These are phyloP conservation scores for Talaromyces sp. DNA, from an alignment of 2,329 filamentous ascomycete species.

Conservation along the genomic window DNA sequence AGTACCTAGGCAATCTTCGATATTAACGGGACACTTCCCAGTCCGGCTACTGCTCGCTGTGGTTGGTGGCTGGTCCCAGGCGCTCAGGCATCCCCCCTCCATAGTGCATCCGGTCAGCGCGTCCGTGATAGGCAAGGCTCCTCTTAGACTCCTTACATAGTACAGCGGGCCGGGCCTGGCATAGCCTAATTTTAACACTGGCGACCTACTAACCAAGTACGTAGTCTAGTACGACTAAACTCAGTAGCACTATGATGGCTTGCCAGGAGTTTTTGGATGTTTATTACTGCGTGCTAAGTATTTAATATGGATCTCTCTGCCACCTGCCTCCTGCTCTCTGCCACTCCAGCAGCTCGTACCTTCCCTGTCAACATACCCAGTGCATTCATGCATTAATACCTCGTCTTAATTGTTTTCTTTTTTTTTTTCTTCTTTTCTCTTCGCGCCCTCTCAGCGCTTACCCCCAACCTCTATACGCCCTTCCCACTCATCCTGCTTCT, in stretches of 20 bases:
- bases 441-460: background rate
- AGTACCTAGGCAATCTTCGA: background rate
- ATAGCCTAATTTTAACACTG: slow-evolving; percentile 13
- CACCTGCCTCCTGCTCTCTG: background rate
- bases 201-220: background rate
- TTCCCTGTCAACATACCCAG: background rate
- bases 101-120: slow-evolving; percentile 1
- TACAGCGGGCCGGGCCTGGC: slow-evolving; percentile 18
- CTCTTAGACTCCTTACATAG: slow-evolving; percentile 7
- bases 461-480: background rate
- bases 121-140: slow-evolving; percentile 1
- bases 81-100: background rate
- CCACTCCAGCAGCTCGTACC: background rate
- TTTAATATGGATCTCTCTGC: slow-evolving; percentile 5
- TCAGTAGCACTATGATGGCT: background rate
- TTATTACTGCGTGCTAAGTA: background rate
- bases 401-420: slow-evolving; percentile 8
- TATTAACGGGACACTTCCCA: background rate
- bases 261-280: background rate
- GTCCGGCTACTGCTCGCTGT: background rate
- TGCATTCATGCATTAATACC: background rate
- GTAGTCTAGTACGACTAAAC: background rate
- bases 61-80: slow-evolving; percentile 1
- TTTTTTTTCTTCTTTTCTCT: background rate
- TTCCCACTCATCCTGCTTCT: background rate